phyloP scores from a whole-genome alignment of 495 filamentous ascomycete species.

The Penicillium silybi region DNA sequence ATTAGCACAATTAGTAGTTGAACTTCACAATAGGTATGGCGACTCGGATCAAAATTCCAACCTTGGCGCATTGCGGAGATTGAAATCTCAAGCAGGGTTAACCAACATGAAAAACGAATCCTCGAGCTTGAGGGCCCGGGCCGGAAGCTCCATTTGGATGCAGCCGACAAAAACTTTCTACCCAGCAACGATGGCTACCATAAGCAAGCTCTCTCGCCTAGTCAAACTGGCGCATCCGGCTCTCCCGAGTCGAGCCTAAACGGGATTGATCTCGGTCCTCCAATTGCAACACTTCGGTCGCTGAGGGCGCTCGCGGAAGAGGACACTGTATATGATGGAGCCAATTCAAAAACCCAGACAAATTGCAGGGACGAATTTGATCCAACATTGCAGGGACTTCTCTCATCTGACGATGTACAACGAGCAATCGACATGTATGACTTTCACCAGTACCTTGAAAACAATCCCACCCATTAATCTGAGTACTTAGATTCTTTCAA shows the following conservation, averaged over 20 bases:
- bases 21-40: slow-evolving; percentile 10
- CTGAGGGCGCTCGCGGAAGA: slow-evolving; percentile 9
- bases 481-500: slow-evolving; percentile 12
- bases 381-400: slow-evolving; percentile 1
- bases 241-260: slow-evolving; percentile 7
- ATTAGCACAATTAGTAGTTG: slow-evolving; percentile 15
- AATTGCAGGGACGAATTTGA: too few species aligned
- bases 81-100: slow-evolving; percentile 8
- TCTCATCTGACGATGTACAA: slow-evolving; percentile 6
- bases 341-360: too few species aligned
- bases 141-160: too few species aligned
- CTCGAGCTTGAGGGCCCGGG: slow-evolving; percentile 12
- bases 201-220: slow-evolving; percentile 8
- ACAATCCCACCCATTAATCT: too few species aligned
- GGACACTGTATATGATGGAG: background rate
- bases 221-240: background rate
- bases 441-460: too few species aligned
- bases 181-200: too few species aligned
- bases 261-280: slow-evolving; percentile 13
- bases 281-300: slow-evolving; percentile 17
- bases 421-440: slow-evolving; percentile 14
- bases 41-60: too few species aligned
- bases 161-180: too few species aligned
- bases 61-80: too few species aligned
- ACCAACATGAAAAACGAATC: slow-evolving; percentile 17